Evolutionary conservation across 345 rosid species (phyloP).

Genomic region (Arabis alpina): DNA sequence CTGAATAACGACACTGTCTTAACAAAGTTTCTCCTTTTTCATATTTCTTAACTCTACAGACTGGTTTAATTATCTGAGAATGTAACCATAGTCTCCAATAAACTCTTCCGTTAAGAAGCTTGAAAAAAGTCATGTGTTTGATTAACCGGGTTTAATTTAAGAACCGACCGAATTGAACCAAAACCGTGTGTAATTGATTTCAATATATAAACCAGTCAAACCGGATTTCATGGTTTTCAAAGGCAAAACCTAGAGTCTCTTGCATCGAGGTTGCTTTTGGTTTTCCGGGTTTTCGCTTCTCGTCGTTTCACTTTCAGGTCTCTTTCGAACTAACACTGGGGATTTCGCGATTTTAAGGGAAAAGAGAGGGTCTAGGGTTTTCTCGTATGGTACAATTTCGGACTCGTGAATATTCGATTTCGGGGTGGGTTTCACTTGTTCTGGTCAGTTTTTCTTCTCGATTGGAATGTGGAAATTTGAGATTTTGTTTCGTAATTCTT

Average conservation of each 20-base stretch:
- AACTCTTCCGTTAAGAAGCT: no score
- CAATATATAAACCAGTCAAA: no score
- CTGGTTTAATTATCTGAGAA: not conserved
- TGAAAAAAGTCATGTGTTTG: no score
- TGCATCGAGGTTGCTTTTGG: not conserved
- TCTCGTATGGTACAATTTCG: not conserved
- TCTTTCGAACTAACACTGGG: not conserved
- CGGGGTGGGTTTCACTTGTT: slow-evolving; percentile 22
- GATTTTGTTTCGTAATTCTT: not conserved
- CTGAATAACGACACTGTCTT: slow-evolving; percentile 5
- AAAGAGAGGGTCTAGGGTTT: slow-evolving; percentile 28
- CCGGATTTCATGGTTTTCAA: no score
- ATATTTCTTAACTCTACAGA: not conserved
- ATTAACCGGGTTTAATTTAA: not conserved
- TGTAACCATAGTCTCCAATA: no score
- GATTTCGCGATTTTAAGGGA: slow-evolving; percentile 1
- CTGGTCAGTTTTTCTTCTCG: slow-evolving; percentile 26
- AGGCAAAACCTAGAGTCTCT: not conserved
- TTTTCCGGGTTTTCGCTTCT: slow-evolving; percentile 44
- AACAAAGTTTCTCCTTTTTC: not conserved
- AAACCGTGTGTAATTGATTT: not conserved
- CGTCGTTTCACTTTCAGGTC: slow-evolving; percentile 27
- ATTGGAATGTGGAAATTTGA: slow-evolving; percentile 10
- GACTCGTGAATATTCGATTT: slow-evolving; percentile 9
- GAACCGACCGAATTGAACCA: not conserved